Base-by-base conservation (phyloP, 352 stramenopile genomes). In the Globisporangium perplexum region DNA sequence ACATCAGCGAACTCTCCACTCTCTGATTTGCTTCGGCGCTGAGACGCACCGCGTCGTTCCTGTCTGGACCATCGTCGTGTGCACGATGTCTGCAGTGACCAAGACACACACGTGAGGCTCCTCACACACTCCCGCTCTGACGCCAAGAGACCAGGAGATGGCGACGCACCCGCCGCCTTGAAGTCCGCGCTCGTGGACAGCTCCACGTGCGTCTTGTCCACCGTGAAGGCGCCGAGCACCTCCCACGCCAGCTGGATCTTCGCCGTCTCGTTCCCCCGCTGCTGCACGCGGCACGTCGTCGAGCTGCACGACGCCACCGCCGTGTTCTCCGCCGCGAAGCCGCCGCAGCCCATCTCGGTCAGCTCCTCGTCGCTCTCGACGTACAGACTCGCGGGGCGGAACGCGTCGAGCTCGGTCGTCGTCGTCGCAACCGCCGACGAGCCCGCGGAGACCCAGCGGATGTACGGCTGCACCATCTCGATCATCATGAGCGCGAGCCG, bases 381-480 rank as follows among this genome's bases (percentile, higher is more conserved):
- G 48, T 83, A 89, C 39, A 82, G 53, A 31, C 55, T 71, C 8
- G 77, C 76, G 5, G 68, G 63, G 1, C 72, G 70, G 47, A 90
- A 88, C 22, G 36, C 38, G 12, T 59, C 63, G 50, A 56, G 48
- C 17, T 62, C 14, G 50, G 24, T 18, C 12, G 28, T 18, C n/a
- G 8, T 7, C 3, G 23, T 33, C n/a, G 36, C 8, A 12, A n/a
- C 11, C 1, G 22, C 23, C 20, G 51, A 36, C n/a, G 31, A 36
- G n/a, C 22, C 22, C 4, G 63, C 65, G n/a, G 82, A 57, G 6
- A 91, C 68, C 83, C 80, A 93, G 12, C 79, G 79, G 28, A 98
- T 60, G 63, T 98, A 96, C 23, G 96, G 96, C 67, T 98, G 82
- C 5, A 97, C 93, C 60, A 98, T 77, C 59, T 99, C 96, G 38